Percentiles rank a stretch among this genome's conserved stretches.
These are phyloP conservation scores for Colletotrichum tropicale DNA, from an alignment of 2,329 filamentous ascomycete genomes.

Conservation along the genomic window DNA sequence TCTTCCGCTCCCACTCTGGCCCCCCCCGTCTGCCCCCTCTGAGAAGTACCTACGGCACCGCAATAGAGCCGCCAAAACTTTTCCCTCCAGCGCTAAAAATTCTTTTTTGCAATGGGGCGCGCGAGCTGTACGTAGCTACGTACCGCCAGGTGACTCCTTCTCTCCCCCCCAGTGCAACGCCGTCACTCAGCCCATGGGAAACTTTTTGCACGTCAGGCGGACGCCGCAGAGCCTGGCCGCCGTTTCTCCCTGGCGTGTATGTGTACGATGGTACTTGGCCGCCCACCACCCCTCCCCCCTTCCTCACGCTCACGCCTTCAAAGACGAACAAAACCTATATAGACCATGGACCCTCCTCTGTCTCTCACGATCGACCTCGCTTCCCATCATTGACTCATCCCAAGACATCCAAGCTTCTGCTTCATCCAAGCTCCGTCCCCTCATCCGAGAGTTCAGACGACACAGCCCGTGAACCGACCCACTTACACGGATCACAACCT, in stretches of 20 bases:
- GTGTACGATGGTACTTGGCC: neutral
- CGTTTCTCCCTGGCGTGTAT: neutral
- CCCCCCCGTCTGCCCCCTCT: neutral
- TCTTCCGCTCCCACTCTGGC: neutral
- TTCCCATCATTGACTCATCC: constrained; percentile 4
- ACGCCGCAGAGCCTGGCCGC: constrained; percentile 1
- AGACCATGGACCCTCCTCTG: constrained; percentile 11
- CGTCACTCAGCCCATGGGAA: constrained; percentile 11
- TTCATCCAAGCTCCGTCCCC: neutral
- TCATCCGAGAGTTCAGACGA: constrained; percentile 14
- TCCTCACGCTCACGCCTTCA: neutral
- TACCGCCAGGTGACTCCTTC: neutral
- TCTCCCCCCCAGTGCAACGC: constrained; percentile 8
- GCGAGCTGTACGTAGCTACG: neutral
- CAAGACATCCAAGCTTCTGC: neutral
- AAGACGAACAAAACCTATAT: constrained; percentile 5
- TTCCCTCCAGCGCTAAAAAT: neutral
- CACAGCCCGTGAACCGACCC: neutral
- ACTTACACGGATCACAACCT: constrained; percentile 10
- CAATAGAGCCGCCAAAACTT: constrained; percentile 6
- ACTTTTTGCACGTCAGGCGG: constrained; percentile 17
- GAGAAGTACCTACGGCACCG: neutral
- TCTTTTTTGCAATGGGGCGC: neutral
- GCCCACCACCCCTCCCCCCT: neutral
- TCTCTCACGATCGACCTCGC: neutral